These are phyloP conservation scores for Tetradesmus lagerheimii DNA, from an alignment of 139 green algal genomes.

Conservation along the genomic window DNA sequence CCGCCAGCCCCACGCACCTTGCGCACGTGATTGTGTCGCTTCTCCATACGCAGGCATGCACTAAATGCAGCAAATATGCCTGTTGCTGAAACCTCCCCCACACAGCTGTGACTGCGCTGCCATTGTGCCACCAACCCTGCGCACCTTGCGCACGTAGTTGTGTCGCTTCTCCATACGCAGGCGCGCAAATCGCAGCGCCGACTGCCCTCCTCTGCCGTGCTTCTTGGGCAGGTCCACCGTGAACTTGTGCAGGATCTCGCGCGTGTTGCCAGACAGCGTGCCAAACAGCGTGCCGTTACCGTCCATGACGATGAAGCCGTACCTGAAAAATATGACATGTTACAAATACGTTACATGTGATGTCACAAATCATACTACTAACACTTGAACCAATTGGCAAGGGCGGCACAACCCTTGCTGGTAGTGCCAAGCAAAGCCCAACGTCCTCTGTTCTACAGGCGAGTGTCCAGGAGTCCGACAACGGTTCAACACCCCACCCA, in stretches of 20 bases:
- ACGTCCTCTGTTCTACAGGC: too few relatives aligned
- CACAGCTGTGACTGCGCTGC: background rate
- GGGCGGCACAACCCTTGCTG: too few relatives aligned
- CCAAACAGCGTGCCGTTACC: slow-evolving; percentile 98
- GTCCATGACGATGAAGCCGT: slow-evolving; percentile 99
- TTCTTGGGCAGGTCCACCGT: slow-evolving; percentile 99
- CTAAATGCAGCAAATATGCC: too few relatives aligned
- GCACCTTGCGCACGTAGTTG: slow-evolving; percentile 98
- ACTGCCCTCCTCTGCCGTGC: slow-evolving; percentile 97
- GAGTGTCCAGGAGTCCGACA: too few relatives aligned
- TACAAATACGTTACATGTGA: background rate
- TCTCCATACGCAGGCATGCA: slow-evolving; percentile 97
- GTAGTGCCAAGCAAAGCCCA: too few relatives aligned
- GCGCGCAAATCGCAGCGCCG: slow-evolving; percentile 97
- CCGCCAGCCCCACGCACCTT: slow-evolving; percentile 74
- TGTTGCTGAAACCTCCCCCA: background rate
- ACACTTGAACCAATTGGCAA: too few relatives aligned
- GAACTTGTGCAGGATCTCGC: slow-evolving; percentile 98
- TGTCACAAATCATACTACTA: too few relatives aligned
- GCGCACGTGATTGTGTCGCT: slow-evolving; percentile 99
- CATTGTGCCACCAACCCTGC: background rate
- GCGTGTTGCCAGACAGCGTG: slow-evolving; percentile 96
- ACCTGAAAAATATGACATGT: slow-evolving; percentile 69
- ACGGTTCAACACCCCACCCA: background rate
- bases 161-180: slow-evolving; percentile 98